A percentile compares a stretch with the other conserved stretches of the same genome.
Conservation (phyloP, 768 basidiomycete genomes). For the Nidularia pulvinata region DNA sequence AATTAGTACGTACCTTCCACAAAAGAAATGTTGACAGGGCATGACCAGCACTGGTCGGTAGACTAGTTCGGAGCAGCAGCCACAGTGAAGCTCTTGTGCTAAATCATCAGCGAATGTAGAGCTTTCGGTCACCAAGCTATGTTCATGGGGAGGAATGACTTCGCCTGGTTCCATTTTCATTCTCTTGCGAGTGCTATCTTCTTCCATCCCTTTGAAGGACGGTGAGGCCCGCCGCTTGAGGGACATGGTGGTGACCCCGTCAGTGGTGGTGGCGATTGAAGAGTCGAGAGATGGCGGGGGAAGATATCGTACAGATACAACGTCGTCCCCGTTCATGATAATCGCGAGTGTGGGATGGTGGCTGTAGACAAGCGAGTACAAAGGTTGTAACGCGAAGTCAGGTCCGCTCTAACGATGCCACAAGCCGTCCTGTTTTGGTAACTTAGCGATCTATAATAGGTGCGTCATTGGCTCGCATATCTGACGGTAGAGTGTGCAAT, state of each 20-base stretch:
- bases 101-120: constrained; percentile 56
- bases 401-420: constrained; percentile 10
- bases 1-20: constrained; percentile 82
- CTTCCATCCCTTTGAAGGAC: constrained; percentile 50
- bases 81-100: constrained; percentile 79
- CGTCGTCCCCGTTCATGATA: constrained; percentile 5
- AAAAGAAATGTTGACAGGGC: constrained; percentile 91
- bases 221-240: constrained; percentile 65
- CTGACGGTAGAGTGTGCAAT: too few relatives aligned
- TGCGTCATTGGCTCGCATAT: too few relatives aligned
- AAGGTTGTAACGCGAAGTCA: too few relatives aligned
- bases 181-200: constrained; percentile 56
- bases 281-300: background rate
- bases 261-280: background rate
- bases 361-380: background rate
- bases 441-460: too few relatives aligned
- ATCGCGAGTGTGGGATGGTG: background rate
- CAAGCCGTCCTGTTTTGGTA: constrained; percentile 22
- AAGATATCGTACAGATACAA: background rate
- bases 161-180: constrained; percentile 44
- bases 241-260: constrained; percentile 7
- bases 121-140: constrained; percentile 2
- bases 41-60: constrained; percentile 82
- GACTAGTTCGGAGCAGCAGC: constrained; percentile 81
- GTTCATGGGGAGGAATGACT: constrained; percentile 9